These are phyloP conservation scores for Pyrrhoderma noxium DNA, from an alignment of 1,284 basidiomycete genomes.

Conservation along the genomic window DNA sequence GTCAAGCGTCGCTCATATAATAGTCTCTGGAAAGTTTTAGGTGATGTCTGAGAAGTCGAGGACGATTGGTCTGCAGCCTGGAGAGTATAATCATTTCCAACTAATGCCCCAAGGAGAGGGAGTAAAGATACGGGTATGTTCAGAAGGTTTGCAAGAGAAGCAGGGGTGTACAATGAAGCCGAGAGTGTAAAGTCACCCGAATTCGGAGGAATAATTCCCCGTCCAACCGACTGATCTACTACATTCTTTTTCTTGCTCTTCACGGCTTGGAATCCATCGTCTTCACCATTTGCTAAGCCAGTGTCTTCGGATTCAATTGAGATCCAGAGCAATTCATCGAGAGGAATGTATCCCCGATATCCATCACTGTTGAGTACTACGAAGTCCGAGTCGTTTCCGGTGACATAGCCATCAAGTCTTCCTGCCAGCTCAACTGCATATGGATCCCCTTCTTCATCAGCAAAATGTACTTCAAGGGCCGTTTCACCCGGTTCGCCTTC, in stretches of 20 bases:
- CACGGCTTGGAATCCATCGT: slow-evolving; percentile 46
- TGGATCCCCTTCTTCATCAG: slow-evolving; percentile 84
- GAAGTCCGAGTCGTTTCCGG: slow-evolving; percentile 79
- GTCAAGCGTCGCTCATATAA: slow-evolving; percentile 62
- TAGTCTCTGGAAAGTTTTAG: slow-evolving; percentile 42
- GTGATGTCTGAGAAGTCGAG: background rate
- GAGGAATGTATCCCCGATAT: slow-evolving; percentile 71
- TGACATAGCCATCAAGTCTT: slow-evolving; percentile 63
- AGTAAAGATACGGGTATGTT: slow-evolving; percentile 65
- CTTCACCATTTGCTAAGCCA: slow-evolving; percentile 30
- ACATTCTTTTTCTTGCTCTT: slow-evolving; percentile 37
- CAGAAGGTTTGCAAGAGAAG: slow-evolving; percentile 55
- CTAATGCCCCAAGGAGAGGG: slow-evolving; percentile 77
- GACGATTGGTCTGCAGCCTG: slow-evolving; percentile 32
- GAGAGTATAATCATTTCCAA: slow-evolving; percentile 80
- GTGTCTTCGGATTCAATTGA: slow-evolving; percentile 27
- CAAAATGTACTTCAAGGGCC: slow-evolving; percentile 53
- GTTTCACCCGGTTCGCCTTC: slow-evolving; percentile 23
- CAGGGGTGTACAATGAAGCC: slow-evolving; percentile 58
- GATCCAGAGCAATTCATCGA: slow-evolving; percentile 75
- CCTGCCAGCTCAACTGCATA: slow-evolving; percentile 80
- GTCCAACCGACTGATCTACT: slow-evolving; percentile 26
- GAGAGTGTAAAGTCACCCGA: slow-evolving; percentile 40
- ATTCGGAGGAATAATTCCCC: slow-evolving; percentile 51
- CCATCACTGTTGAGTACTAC: slow-evolving; percentile 68